Base-by-base conservation (phyloP, 768 basidiomycete species). In the Auriscalpium orientale region DNA sequence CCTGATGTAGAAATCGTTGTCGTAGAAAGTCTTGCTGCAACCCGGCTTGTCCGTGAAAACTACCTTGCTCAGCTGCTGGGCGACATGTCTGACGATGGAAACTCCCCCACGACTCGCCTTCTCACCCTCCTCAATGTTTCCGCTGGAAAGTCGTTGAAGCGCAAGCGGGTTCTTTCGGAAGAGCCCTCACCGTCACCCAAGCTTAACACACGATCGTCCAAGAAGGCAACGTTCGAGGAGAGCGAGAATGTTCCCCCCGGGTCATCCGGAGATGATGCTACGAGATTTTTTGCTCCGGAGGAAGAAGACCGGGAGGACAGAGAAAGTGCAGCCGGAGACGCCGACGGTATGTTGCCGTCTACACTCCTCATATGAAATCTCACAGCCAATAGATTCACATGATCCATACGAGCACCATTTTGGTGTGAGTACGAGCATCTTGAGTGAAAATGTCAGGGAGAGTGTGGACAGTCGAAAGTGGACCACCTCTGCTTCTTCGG, bases 111-210 rank as follows among this genome's bases (percentile, higher is more conserved):
- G 1, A 91, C 90, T 46, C 84, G 84, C 50, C 81, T 97, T 1
- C 71, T 97, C 33, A 95, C 94, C 0, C 81, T 97, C 1, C 76
- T 97, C 5, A 98, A 97, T 66, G 89, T 94, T 3, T 91, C 91
- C 36, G 89, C 91, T 0, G 82, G 85, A 3, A 92, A 85, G 33
- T 71, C 80, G 3, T 74, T 74, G 33, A 91, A 87, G 64, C 72
- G 81, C 22, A 82, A 79, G 63, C 67, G 72, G 50, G 33, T 58
- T 0, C 63, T 61, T 20, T 69, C 69, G 18, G 76, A 77, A 34
- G 72, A 73, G 57, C 68, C 75, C 0, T 28, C 28, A 4, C 72
- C 77, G 16, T 55, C 75, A 1, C 74, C 76, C 63, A 91, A 91
- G 66, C 75, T 89, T 49, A 90, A 91, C 74, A 88, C 57, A 66